Conservation (phyloP, 2,329 filamentous ascomycete genomes). For the Fusarium euwallaceae region DNA sequence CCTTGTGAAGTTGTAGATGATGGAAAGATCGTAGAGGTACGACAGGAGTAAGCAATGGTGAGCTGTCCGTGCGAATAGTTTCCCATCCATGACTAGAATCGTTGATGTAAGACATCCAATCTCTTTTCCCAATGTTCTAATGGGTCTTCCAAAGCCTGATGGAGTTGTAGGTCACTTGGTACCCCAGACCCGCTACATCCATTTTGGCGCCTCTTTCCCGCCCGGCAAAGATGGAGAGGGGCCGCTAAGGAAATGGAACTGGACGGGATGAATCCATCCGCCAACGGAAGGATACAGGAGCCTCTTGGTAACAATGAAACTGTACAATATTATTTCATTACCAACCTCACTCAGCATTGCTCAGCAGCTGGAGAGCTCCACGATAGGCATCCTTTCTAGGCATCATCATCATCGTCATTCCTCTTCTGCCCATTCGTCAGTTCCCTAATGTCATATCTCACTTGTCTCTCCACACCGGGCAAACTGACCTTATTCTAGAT, state of each 20-base stretch:
- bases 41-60: neutral
- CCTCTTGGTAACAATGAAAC: neutral
- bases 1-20: neutral
- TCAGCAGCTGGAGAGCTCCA: neutral
- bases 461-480: neutral
- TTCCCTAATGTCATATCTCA: neutral
- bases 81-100: neutral
- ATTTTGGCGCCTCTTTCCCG: constrained; percentile 2
- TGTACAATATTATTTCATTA: neutral
- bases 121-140: neutral
- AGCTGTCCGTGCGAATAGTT: neutral
- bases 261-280: neutral
- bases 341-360: neutral
- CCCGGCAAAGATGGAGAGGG: neutral
- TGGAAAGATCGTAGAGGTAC: neutral
- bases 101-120: neutral
- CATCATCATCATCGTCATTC: neutral
- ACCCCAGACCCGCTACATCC: constrained; percentile 7
- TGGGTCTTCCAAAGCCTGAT: neutral
- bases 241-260: neutral
- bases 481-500: constrained; percentile 3
- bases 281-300: neutral
- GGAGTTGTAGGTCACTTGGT: neutral
- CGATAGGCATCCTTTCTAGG: neutral
- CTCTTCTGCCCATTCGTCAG: neutral